These are phyloP conservation scores for Turnera subulata DNA, from an alignment of 345 rosid species.

Conservation along the genomic window DNA sequence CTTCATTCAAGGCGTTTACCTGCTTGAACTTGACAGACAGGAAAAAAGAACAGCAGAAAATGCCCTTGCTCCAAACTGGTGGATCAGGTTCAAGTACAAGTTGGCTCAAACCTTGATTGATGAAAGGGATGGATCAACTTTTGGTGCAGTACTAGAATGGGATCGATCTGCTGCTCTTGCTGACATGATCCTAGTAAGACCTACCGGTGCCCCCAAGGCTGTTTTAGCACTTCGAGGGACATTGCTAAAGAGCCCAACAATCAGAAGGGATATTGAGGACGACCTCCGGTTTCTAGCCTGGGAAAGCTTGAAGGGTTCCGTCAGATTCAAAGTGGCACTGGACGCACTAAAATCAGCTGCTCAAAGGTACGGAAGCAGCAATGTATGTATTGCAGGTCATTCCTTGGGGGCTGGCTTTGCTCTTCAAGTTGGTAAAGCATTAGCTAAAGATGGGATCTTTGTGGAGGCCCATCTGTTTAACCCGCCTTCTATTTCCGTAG, in stretches of 20 bases:
- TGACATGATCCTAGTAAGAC: constrained; percentile 73
- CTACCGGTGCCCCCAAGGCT: constrained; percentile 88
- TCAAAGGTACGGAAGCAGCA: constrained; percentile 67
- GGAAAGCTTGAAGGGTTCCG: constrained; percentile 95
- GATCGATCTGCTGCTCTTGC: constrained; percentile 80
- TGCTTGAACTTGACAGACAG: constrained; percentile 90
- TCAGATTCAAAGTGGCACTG: constrained; percentile 65
- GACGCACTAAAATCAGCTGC: constrained; percentile 62
- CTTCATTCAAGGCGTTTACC: constrained; percentile 90
- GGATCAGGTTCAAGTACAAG: constrained; percentile 90
- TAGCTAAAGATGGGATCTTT: constrained; percentile 73
- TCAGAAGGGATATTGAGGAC: constrained; percentile 76
- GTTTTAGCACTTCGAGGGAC: constrained; percentile 83
- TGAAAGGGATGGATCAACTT: constrained; percentile 79
- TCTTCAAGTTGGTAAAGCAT: constrained; percentile 87
- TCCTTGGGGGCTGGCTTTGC: constrained; percentile 97
- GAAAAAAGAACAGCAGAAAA: constrained; percentile 58
- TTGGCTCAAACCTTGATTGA: constrained; percentile 61
- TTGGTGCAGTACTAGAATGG: constrained; percentile 91
- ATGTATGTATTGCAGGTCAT: constrained; percentile 85
- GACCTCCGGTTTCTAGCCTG: constrained; percentile 94
- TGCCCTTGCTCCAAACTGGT: constrained; percentile 93
- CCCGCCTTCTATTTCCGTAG: constrained; percentile 83
- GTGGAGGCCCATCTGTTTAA: constrained; percentile 93
- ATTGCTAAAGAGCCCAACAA: constrained; percentile 72